Conservation (phyloP, 768 basidiomycete genomes). For the Lentinula edodes region DNA sequence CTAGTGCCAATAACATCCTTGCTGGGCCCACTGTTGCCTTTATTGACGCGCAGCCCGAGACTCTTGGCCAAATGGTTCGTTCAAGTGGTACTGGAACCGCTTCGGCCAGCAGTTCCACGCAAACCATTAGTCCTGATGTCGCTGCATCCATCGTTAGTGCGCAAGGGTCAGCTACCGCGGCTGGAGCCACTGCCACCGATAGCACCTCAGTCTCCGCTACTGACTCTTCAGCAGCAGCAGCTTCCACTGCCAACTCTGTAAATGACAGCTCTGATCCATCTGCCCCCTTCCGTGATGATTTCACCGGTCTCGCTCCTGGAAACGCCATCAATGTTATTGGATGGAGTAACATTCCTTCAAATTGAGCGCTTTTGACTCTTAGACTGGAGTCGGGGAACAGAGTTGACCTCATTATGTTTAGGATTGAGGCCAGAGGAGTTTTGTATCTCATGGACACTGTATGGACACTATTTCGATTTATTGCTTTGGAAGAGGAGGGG, state of each 20-base stretch:
- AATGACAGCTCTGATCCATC: slow-evolving; percentile 19
- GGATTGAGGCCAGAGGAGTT: neutral
- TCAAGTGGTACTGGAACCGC: slow-evolving; percentile 13
- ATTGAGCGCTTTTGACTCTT: neutral
- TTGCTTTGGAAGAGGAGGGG: slow-evolving; percentile 9
- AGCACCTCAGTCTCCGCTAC: slow-evolving; percentile 18
- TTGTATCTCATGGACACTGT: neutral
- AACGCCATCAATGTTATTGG: slow-evolving; percentile 43
- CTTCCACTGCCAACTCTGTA: slow-evolving; percentile 13
- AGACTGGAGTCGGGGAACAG: neutral
- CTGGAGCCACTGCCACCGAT: slow-evolving; percentile 13
- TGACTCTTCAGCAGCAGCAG: slow-evolving; percentile 11
- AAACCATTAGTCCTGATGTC: slow-evolving; percentile 26
- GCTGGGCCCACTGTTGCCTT: slow-evolving; percentile 71
- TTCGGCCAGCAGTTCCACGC: slow-evolving; percentile 18
- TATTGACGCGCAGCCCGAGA: slow-evolving; percentile 55
- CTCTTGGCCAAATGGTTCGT: slow-evolving; percentile 42
- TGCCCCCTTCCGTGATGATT: slow-evolving; percentile 28
- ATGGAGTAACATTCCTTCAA: slow-evolving; percentile 22
- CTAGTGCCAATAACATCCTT: slow-evolving; percentile 40
- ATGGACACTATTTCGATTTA: neutral
- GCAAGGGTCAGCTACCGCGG: slow-evolving; percentile 10
- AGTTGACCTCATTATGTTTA: neutral
- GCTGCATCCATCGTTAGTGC: slow-evolving; percentile 31
- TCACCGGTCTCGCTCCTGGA: slow-evolving; percentile 35